These are phyloP conservation scores for Penicillium sp. DNA, from an alignment of 2,329 filamentous ascomycete species.

Conservation along the genomic window DNA sequence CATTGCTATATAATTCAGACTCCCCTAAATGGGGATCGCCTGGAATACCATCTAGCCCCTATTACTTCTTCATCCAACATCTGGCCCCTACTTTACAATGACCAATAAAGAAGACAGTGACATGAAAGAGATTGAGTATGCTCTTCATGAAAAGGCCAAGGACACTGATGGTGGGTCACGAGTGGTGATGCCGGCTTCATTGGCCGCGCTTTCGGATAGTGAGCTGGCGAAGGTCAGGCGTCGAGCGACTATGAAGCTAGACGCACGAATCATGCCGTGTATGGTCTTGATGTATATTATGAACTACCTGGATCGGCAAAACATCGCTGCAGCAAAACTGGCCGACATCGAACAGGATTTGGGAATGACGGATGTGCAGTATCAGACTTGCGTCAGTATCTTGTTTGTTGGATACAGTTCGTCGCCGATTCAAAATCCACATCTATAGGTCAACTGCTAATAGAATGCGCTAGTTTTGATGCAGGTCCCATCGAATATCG, in stretches of 20 bases:
- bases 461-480: constrained; percentile 23
- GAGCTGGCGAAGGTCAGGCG: not conserved
- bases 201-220: not conserved
- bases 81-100: not conserved
- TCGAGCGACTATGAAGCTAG: constrained; percentile 49
- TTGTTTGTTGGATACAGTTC: constrained; percentile 43
- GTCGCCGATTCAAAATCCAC: constrained; percentile 9
- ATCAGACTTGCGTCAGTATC: constrained; percentile 51
- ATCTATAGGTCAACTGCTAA: too few species aligned
- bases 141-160: not conserved
- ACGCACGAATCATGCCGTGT: constrained; percentile 58
- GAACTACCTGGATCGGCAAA: constrained; percentile 47
- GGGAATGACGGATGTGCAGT: constrained; percentile 43
- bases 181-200: not conserved
- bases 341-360: constrained; percentile 3
- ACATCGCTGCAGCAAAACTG: constrained; percentile 4
- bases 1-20: too few species aligned
- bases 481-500: constrained; percentile 47
- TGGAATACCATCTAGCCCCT: too few species aligned
- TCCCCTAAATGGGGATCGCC: too few species aligned
- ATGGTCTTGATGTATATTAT: constrained; percentile 52
- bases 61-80: too few species aligned
- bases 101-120: not conserved
- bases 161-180: not conserved
- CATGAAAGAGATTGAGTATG: not conserved